Evolutionary conservation across 2,329 filamentous ascomycete genomes (phyloP), one percentile per base, ranked within the genome.

Genomic region (Sporothrix brasiliensis): DNA sequence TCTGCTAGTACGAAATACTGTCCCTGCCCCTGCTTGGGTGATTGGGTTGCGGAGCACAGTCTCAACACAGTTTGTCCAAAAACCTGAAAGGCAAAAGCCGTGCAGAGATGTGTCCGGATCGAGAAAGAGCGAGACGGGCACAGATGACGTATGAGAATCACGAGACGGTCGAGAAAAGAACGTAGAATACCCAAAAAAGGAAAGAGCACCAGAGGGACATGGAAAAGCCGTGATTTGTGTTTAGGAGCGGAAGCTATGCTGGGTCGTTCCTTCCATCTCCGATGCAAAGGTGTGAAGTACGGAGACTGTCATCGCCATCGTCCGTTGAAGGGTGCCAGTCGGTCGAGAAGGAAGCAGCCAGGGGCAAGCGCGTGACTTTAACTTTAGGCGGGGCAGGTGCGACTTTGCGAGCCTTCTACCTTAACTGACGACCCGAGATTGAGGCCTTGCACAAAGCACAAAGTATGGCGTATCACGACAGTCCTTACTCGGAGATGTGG

Each of bases 41-140:
- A 49, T 50, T 54, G 65, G n/a, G 47, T 34, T 41, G 41, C 50
- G 41, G 61, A 24, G 34, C 56, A 9, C 34, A 34, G 34, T 34
- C 34, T 34, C 5, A 34, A 9, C 4, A 34, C 21, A 60, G 53
- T 24, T 68, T 68, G 49, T 58, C 66, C 66, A 52, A 24, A 30
- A 24, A 47, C 7, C 67, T 10, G 41, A 67, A 27, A 47, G 24
- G 27, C 16, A 52, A 30, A 14, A 34, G 61, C 24, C 16, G 61
- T 50, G 47, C 63, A 30, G n/a, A 44, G 16, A 16, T 24, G 27
- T 50, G 24, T 11, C 56, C 52, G n/a, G 47, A 44, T 21, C 21
- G 52, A 52, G 66, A 68, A 39, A 49, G 39, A 27, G 66, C 52
- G 66, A 68, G 41, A 6, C 65, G 65, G 30, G 34, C 41, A n/a